A percentile compares a stretch with the other conserved stretches of the same genome.
Evolutionary conservation across 805 yeast species (phyloP).

Genomic region (Saccharomycodes ludwigii): DNA sequence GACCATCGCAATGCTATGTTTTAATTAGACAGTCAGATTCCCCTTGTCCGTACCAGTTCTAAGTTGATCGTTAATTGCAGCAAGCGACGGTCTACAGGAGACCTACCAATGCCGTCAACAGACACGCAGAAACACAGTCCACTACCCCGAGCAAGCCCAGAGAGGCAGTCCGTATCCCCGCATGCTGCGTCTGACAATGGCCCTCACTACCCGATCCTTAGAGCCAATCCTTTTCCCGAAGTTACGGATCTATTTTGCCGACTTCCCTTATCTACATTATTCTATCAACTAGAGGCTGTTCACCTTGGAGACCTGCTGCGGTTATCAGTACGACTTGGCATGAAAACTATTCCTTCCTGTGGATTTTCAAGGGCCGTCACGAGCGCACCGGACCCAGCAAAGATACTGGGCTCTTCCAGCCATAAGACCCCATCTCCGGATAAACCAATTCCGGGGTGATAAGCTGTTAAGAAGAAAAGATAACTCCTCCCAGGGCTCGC

Average conservation of each 20-base stretch:
- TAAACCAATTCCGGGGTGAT: conserved; percentile 31
- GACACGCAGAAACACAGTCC: conserved; percentile 18
- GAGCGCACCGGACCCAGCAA: conserved; percentile 29
- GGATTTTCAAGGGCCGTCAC: conserved; percentile 31
- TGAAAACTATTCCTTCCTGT: conserved; percentile 28
- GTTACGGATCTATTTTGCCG: conserved; percentile 33
- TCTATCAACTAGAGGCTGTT: conserved; percentile 34
- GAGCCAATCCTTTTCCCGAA: conserved; percentile 33
- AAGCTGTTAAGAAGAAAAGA: conserved; percentile 31
- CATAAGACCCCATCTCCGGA: conserved; percentile 29
- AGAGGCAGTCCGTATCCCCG: conserved; percentile 17
- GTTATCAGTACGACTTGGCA: conserved; percentile 32
- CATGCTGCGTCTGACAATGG: conserved; percentile 25
- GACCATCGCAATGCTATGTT: conserved; percentile 35
- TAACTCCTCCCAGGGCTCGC: conserved; percentile 32
- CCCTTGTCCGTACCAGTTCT: conserved; percentile 24
- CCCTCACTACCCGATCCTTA: conserved; percentile 30
- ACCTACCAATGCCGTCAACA: conserved; percentile 20
- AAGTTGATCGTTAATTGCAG: conserved; percentile 19
- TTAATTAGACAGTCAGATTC: conserved; percentile 33
- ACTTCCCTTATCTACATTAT: conserved; percentile 32
- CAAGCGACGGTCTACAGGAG: conserved; percentile 20
- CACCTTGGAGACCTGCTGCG: conserved; percentile 36
- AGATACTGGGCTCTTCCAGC: conserved; percentile 28
- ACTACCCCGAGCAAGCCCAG: conserved; percentile 17